Evolutionary conservation across 768 basidiomycete genomes (phyloP).

Genomic region (Myochromella boudieri): DNA sequence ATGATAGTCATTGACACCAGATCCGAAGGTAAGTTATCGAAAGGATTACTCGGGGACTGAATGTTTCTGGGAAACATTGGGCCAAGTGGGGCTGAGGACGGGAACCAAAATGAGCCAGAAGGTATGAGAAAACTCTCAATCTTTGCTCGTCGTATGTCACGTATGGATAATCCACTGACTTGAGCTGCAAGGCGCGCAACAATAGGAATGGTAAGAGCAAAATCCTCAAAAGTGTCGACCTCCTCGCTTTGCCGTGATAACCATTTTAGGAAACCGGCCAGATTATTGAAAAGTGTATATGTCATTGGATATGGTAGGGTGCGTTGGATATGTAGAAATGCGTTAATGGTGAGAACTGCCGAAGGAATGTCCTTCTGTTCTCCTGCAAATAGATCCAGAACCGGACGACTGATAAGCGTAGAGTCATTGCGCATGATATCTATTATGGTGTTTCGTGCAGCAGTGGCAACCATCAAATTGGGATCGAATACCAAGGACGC

Average conservation of each 20-base stretch:
- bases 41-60: constrained; percentile 32
- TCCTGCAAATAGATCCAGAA: constrained; percentile 58
- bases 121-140: constrained; percentile 69
- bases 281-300: constrained; percentile 67
- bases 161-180: constrained; percentile 70
- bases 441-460: constrained; percentile 55
- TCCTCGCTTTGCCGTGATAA: constrained; percentile 43
- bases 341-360: constrained; percentile 53
- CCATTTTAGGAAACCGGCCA: constrained; percentile 67
- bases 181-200: constrained; percentile 58
- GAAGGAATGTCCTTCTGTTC: constrained; percentile 44
- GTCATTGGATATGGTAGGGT: constrained; percentile 62
- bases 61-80: constrained; percentile 61
- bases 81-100: constrained; percentile 48
- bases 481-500: constrained; percentile 51
- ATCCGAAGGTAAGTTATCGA: constrained; percentile 36
- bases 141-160: constrained; percentile 73
- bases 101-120: constrained; percentile 71
- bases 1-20: constrained; percentile 61
- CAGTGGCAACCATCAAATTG: constrained; percentile 52
- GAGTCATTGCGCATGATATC: constrained; percentile 79
- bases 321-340: constrained; percentile 56
- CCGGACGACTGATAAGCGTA: constrained; percentile 58
- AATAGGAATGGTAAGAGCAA: constrained; percentile 56
- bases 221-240: constrained; percentile 46